Evolutionary conservation across 305 asterid genomes (phyloP).

Genomic region (Petunia hybrid): DNA sequence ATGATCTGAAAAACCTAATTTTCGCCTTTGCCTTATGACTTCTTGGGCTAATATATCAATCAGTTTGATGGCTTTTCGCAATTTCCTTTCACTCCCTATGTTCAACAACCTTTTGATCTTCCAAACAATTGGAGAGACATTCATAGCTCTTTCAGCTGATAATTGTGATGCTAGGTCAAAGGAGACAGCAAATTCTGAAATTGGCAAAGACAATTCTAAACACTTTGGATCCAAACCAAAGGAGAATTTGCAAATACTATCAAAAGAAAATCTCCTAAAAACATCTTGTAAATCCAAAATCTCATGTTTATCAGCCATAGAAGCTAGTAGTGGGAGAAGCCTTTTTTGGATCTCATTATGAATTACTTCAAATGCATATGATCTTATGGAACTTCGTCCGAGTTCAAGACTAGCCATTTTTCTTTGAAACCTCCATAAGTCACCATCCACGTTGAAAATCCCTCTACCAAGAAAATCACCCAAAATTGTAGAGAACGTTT

Average conservation of each 20-base stretch:
- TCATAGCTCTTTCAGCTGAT: constrained; percentile 33
- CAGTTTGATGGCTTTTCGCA: constrained; percentile 26
- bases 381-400: not conserved
- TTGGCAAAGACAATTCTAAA: constrained; percentile 25
- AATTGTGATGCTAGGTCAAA: constrained; percentile 29
- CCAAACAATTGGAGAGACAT: constrained; percentile 24
- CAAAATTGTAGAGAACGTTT: constrained; percentile 25
- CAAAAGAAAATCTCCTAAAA: constrained; percentile 32
- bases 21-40: constrained; percentile 30
- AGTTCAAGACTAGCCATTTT: constrained; percentile 33
- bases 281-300: constrained; percentile 32
- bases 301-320: not conserved
- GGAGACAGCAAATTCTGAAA: constrained; percentile 28
- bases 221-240: constrained; percentile 36
- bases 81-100: constrained; percentile 31
- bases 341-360: constrained; percentile 19
- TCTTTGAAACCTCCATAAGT: constrained; percentile 31
- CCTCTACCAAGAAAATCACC: constrained; percentile 39
- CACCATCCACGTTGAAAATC: constrained; percentile 33
- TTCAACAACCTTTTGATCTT: constrained; percentile 30
- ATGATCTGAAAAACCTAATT: constrained; percentile 22
- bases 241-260: constrained; percentile 33
- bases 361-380: constrained; percentile 32
- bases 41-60: constrained; percentile 33
- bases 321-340: constrained; percentile 29